A percentile compares a stretch with the other conserved stretches of the same genome.
Evolutionary conservation across 495 filamentous ascomycete species (phyloP).

Genomic region (Neurospora sp.): DNA sequence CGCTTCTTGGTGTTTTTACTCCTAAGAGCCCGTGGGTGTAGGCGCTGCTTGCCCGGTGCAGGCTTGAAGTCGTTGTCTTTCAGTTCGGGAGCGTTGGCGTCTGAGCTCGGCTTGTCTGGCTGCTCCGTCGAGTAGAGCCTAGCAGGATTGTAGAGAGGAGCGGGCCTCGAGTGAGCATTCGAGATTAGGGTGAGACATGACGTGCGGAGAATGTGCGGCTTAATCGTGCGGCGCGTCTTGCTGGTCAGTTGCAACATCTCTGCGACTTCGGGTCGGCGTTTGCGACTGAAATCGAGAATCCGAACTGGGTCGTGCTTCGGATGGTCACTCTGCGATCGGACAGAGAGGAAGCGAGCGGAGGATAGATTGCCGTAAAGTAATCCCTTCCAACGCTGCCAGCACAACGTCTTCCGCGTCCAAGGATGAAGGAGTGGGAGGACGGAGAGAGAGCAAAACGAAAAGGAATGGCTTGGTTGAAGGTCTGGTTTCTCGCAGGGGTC

Average conservation of each 20-base stretch:
- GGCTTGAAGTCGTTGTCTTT: not conserved
- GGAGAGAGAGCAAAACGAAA: not conserved
- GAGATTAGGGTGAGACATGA: slow-evolving; percentile 10
- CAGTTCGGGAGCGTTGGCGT: not conserved
- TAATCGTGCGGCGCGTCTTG: slow-evolving; percentile 2
- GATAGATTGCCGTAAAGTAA: not conserved
- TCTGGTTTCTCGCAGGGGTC: not conserved
- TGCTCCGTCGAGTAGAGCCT: not conserved
- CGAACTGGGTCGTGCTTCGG: not conserved
- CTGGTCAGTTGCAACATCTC: slow-evolving; percentile 12
- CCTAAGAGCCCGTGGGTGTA: not conserved
- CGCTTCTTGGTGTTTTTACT: not conserved
- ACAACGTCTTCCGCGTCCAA: not conserved
- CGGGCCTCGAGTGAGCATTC: not conserved
- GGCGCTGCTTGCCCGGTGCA: not conserved
- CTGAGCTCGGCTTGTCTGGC: not conserved
- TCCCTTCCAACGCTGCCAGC: not conserved
- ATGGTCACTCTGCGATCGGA: not conserved
- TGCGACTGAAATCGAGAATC: not conserved
- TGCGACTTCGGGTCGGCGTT: not conserved
- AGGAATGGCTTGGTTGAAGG: not conserved
- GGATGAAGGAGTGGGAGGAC: not conserved
- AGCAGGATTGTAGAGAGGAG: slow-evolving; percentile 1
- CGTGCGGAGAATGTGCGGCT: slow-evolving; percentile 12
- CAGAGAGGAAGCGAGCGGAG: not conserved